Evolutionary conservation across 2,329 filamentous ascomycete species (phyloP).

Genomic region (Aspergillus japonicus): DNA sequence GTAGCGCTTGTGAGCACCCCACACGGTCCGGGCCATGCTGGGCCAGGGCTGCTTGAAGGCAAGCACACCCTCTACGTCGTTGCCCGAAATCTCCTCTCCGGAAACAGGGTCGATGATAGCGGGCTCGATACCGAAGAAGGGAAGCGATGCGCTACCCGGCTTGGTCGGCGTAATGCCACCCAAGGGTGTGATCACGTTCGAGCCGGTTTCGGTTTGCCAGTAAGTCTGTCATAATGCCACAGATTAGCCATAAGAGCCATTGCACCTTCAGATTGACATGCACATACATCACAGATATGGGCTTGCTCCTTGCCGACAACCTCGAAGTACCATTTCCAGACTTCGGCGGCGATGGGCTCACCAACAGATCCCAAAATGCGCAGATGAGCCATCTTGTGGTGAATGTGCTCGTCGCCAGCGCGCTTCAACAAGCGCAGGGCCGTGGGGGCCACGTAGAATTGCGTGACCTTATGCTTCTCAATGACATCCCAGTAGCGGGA

Average conservation of each 20-base stretch:
- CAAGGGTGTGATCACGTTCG: slow-evolving; percentile 89
- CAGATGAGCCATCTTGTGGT: slow-evolving; percentile 82
- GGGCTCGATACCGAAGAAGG: slow-evolving; percentile 97
- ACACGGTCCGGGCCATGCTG: slow-evolving; percentile 96
- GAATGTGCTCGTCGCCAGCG: slow-evolving; percentile 88
- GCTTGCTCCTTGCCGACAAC: slow-evolving; percentile 89
- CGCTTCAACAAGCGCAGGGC: slow-evolving; percentile 91
- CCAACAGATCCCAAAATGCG: slow-evolving; percentile 91
- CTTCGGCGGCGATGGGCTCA: slow-evolving; percentile 94
- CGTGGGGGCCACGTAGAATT: slow-evolving; percentile 97
- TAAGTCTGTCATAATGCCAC: slow-evolving; percentile 67
- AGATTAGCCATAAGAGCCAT: neutral
- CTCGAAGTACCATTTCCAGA: slow-evolving; percentile 99
- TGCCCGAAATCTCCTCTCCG: slow-evolving; percentile 87
- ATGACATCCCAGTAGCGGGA: slow-evolving; percentile 99
- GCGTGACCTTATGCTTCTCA: slow-evolving; percentile 89
- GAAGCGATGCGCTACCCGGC: slow-evolving; percentile 90
- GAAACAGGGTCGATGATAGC: slow-evolving; percentile 96
- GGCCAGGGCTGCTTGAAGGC: slow-evolving; percentile 98
- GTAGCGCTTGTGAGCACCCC: slow-evolving; percentile 95
- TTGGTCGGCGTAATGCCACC: slow-evolving; percentile 94
- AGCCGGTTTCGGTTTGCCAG: slow-evolving; percentile 99
- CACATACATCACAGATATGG: slow-evolving; percentile 87
- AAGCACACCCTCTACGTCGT: slow-evolving; percentile 94
- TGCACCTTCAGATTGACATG: neutral